A percentile compares a stretch with the other conserved stretches of the same genome.
Conservation (phyloP, 1,284 basidiomycete species). For the Ganoderma sinense region DNA sequence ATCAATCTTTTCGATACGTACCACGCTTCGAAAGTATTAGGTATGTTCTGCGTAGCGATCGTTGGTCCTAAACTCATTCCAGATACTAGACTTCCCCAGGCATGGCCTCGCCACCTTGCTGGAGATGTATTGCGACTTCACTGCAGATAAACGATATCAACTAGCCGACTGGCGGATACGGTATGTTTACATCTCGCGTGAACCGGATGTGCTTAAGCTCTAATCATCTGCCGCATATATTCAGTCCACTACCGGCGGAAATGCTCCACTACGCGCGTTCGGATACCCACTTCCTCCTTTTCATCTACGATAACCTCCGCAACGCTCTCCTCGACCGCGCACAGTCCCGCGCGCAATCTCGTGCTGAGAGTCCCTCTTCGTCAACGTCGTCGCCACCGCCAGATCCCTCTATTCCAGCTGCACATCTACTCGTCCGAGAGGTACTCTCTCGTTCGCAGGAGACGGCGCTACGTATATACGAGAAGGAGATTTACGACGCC, state of each 20-base stretch:
- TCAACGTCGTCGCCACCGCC: slow-evolving; percentile 39
- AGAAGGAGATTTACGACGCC: slow-evolving; percentile 73
- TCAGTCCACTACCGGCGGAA: slow-evolving; percentile 83
- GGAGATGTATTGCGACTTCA: slow-evolving; percentile 90
- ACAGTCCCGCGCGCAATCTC: slow-evolving; percentile 47
- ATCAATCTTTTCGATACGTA: slow-evolving; percentile 98
- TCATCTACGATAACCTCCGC: slow-evolving; percentile 93
- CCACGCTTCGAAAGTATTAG: slow-evolving; percentile 89
- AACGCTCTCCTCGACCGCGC: slow-evolving; percentile 81
- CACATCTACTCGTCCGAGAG: slow-evolving; percentile 53
- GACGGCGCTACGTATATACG: slow-evolving; percentile 76
- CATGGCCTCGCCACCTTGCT: slow-evolving; percentile 88
- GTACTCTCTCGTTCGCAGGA: slow-evolving; percentile 76
- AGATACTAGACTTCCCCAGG: slow-evolving; percentile 72
- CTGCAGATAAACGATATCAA: slow-evolving; percentile 96
- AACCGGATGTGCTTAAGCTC: neutral
- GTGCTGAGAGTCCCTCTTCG: slow-evolving; percentile 39
- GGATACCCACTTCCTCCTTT: slow-evolving; percentile 95
- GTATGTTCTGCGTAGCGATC: slow-evolving; percentile 44
- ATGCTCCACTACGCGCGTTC: slow-evolving; percentile 95
- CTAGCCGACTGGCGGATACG: slow-evolving; percentile 97
- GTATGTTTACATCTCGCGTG: slow-evolving; percentile 46
- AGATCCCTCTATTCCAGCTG: slow-evolving; percentile 28
- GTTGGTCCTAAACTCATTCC: slow-evolving; percentile 14
- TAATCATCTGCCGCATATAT: slow-evolving; percentile 2